phyloP scores from a whole-genome alignment of 352 stramenopile genomes.

The Pythium myriotylum region DNA sequence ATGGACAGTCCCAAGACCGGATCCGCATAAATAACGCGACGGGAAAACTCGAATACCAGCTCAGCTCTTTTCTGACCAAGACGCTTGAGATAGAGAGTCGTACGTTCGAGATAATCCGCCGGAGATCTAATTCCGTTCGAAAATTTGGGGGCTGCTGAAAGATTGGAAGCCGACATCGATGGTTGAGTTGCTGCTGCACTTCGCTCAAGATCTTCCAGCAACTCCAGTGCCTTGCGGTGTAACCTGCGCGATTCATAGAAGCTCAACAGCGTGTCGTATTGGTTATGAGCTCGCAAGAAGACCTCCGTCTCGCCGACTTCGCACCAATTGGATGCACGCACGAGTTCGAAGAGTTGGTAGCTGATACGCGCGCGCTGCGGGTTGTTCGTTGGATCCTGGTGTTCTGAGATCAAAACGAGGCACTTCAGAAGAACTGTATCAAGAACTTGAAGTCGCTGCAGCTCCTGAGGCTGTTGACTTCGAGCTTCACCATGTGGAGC shows the following conservation, averaged over 20 bases:
- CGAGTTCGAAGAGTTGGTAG: constrained; percentile 55
- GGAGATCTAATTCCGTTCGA: constrained; percentile 33
- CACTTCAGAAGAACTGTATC: constrained; percentile 86
- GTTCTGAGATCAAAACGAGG: constrained; percentile 67
- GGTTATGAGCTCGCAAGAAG: constrained; percentile 70
- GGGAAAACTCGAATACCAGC: constrained; percentile 84
- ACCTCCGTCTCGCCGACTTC: constrained; percentile 78
- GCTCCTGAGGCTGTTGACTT: constrained; percentile 13
- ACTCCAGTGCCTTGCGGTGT: constrained; percentile 78
- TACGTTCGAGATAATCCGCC: constrained; percentile 60
- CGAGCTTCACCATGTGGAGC: background rate
- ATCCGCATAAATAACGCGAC: constrained; percentile 57
- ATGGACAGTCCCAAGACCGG: constrained; percentile 69
- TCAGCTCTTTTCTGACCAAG: constrained; percentile 66
- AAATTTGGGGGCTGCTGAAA: background rate
- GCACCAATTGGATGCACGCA: constrained; percentile 56
- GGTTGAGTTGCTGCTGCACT: constrained; percentile 35
- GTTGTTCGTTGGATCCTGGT: constrained; percentile 20
- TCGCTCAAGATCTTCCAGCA: constrained; percentile 79
- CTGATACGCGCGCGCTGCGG: constrained; percentile 36
- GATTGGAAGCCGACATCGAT: constrained; percentile 4
- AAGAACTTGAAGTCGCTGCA: constrained; percentile 49
- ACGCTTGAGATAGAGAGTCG: constrained; percentile 63
- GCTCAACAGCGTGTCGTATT: constrained; percentile 57
- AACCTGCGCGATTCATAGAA: constrained; percentile 76